phyloP scores from a whole-genome alignment of 139 green algal species.

The Gonium pectorale region DNA sequence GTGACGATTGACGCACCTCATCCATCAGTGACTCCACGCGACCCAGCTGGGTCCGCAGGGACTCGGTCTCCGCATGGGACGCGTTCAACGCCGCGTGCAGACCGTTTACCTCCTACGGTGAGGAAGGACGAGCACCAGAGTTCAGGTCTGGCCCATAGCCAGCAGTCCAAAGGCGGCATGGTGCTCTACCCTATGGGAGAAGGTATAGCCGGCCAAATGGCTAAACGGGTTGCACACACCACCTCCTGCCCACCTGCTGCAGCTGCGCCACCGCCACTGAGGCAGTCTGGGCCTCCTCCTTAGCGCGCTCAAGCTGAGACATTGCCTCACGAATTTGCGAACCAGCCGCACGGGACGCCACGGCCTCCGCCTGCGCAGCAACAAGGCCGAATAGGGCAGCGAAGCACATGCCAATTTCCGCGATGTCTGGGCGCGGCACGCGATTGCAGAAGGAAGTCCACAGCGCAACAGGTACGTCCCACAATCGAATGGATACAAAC shows the following conservation, averaged over 20 bases:
- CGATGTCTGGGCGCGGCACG: too few relatives aligned
- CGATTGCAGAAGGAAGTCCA: too few relatives aligned
- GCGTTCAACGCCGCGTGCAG: slow-evolving; percentile 11
- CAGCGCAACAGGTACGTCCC: too few relatives aligned
- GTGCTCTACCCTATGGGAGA: too few relatives aligned
- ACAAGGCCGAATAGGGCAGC: too few relatives aligned
- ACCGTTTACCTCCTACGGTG: slow-evolving; percentile 2
- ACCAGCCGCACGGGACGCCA: background rate
- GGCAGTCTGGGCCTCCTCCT: background rate
- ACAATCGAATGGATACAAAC: too few relatives aligned
- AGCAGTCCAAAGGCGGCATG: too few relatives aligned
- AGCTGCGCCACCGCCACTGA: background rate
- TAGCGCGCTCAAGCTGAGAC: background rate
- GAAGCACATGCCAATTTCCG: background rate
- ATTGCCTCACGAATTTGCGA: slow-evolving; percentile 14
- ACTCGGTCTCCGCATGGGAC: background rate
- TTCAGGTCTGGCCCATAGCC: too few relatives aligned
- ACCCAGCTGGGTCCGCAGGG: slow-evolving; percentile 20
- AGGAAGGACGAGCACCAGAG: too few relatives aligned
- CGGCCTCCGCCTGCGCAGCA: slow-evolving; percentile 34
- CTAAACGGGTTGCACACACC: background rate
- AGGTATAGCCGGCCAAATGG: too few relatives aligned
- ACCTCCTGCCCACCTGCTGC: slow-evolving; percentile 18
- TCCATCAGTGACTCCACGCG: slow-evolving; percentile 37
- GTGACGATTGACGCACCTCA: slow-evolving; percentile 34